Base-by-base conservation (phyloP, 306 rosid genomes). In the Castanea mollissima region DNA sequence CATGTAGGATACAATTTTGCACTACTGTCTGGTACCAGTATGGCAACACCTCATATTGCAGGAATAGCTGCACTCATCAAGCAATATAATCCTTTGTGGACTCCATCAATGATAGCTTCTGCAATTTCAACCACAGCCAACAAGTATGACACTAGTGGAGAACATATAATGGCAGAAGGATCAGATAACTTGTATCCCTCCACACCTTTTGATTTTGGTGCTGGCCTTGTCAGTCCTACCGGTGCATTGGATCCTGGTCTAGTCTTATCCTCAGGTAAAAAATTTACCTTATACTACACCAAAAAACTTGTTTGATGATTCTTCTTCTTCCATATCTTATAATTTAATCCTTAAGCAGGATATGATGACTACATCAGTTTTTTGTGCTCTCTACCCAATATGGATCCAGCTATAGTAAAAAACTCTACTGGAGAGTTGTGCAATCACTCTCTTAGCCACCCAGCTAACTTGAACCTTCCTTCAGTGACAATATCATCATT, bases 41-140 rank as follows among this genome's bases (percentile, higher is more conserved):
- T 95, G 99, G 92, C 97, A 54, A 78, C 93, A 23, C 96, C 98
- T 81, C 97, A 95, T 78, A 88, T 92, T 19, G 92, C 90, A n/a
- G 99, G 97, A 55, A 88, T 91, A 32, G 98, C 98, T 46, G 98
- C 99, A 74, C 91, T 95, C n/a, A 82, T 92, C 20, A 88, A 90
- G 90, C 98, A 95, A 77, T 52, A 80, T 32, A 84, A 92, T 82
- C 98, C 99, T 76, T 84, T 74, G 56, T 95, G 97, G 99, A 91
- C 83, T 80, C 94, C 99, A 76, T 91, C 99, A 25, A 90, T 92
- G 97, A 85, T 91, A 75, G 90, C 94, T 60, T 92, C 98, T 65
- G 94, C 94, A 54, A 87, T 95, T 82, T 75, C 94, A 82, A 95
- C 98, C 82, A 92, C 99, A 3, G 86, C 93, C 75, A 83, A 85